phyloP scores from a whole-genome alignment of 2,329 filamentous ascomycete genomes.

The Alternaria consortialis region DNA sequence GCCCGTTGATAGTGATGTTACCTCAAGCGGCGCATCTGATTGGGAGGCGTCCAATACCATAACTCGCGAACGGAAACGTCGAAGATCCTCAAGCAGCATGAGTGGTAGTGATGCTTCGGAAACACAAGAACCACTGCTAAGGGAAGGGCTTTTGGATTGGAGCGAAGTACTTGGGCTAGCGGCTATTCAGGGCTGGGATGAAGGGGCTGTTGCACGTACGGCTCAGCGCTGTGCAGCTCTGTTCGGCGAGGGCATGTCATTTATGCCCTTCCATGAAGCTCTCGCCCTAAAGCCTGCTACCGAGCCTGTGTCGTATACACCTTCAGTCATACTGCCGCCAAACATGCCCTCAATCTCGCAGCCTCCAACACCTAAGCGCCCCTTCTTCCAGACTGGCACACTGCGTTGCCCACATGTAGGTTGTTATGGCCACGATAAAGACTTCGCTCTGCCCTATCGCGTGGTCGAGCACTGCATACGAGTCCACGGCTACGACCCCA shows the following conservation, averaged over 20 bases:
- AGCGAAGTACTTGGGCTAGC: conserved; percentile 83
- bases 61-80: conserved; percentile 19
- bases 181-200: conserved; percentile 72
- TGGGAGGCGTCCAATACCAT: conserved; percentile 5
- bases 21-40: conserved; percentile 47
- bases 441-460: conserved; percentile 38
- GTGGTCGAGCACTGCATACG: conserved; percentile 57
- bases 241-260: conserved; percentile 75
- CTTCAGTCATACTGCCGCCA: conserved; percentile 37
- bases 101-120: conserved; percentile 20
- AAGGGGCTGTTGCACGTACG: conserved; percentile 72
- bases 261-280: conserved; percentile 64
- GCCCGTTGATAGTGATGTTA: conserved; percentile 22
- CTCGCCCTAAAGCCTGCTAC: conserved; percentile 28
- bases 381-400: conserved; percentile 39
- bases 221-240: conserved; percentile 77
- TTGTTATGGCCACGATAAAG: conserved; percentile 39
- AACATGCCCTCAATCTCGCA: not conserved
- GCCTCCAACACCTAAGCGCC: conserved; percentile 25
- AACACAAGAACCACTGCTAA: conserved; percentile 18
- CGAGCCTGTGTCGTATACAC: conserved; percentile 49
- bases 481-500: conserved; percentile 56
- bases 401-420: conserved; percentile 46
- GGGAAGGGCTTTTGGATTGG: conserved; percentile 69
- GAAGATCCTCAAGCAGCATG: conserved; percentile 20